Base-by-base conservation (phyloP, 257 asterid species). In the Penstemon newberryi region DNA sequence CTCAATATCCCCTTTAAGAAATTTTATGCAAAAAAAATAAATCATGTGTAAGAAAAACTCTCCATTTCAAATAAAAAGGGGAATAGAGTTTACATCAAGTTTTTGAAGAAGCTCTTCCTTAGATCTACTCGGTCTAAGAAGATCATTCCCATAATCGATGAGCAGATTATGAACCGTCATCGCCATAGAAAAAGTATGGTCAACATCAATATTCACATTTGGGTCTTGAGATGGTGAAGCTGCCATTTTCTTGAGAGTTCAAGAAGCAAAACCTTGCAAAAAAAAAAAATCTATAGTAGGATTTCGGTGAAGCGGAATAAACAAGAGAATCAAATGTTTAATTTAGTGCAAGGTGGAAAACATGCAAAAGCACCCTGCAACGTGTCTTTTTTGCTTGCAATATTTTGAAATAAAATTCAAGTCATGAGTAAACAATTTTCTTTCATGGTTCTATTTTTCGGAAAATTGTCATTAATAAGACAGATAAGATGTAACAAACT, bases 391-490 rank as follows among this genome's bases (percentile, higher is more conserved):
- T 7, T 55, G 41, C 47, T 38, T 9, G 54, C 49, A 38, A 60
- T 43, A 36, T 51, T 54, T 43, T 15, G 43, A 53, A 67, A 60
- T 7, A 70, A 40, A 36, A 50, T 13, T 58, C 55, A 54, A 53
- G 60, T 18, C 6, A 45, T 65, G 65, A 42, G 37, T 43, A 13
- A 54, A 71, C 4, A 42, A 12, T 51, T 45, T 38, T 68, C 33
- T 25, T 25, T 25, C 1, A 25, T 45, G 64, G 61, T 44, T 65
- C 42, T 39, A 5, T 60, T 25, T 59, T 51, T 52, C 50, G 70
- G 70, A 53, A 67, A 62, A 67, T 52, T 38, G 65, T 45, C 19
- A 60, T 67, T 69, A 67, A 43, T 66, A 52, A 38, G 73, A 73
- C 69, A 67, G 60, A 25, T 25, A 2, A 52, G 65, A 62, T 39